Percentiles rank a stretch among this genome's conserved stretches.
Evolutionary conservation across 1,284 basidiomycete genomes (phyloP).

Genomic region (Rhodotorula sp.): DNA sequence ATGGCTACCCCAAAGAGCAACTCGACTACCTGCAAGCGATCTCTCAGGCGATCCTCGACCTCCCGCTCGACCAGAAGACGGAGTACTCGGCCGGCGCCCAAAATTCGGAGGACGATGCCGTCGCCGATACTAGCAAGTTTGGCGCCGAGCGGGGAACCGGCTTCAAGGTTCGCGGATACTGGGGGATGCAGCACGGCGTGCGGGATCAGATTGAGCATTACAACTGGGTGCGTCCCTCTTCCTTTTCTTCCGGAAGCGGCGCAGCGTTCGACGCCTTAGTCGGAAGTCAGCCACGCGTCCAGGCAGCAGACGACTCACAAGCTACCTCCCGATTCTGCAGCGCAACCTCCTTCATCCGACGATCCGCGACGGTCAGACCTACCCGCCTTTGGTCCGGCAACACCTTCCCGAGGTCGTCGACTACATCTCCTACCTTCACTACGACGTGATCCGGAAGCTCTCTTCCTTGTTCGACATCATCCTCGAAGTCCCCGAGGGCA

Average conservation of each 20-base stretch:
- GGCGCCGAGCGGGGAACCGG: conserved; percentile 20
- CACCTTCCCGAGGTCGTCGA: conserved; percentile 26
- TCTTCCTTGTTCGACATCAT: conserved; percentile 21
- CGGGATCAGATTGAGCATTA: conserved; percentile 26
- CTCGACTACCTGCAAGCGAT: conserved; percentile 27
- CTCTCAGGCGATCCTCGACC: conserved; percentile 24
- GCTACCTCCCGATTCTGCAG: not conserved
- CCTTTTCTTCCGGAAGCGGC: not conserved
- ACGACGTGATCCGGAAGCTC: conserved; percentile 19
- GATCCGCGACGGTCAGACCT: conserved; percentile 6
- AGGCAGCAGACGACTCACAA: too few species aligned
- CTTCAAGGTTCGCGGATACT: conserved; percentile 21
- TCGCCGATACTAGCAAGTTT: conserved; percentile 9
- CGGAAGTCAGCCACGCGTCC: too few species aligned
- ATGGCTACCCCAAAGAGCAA: conserved; percentile 17
- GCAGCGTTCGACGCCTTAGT: not conserved
- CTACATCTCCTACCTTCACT: conserved; percentile 22
- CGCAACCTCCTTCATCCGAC: conserved; percentile 25
- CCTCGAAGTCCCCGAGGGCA: conserved; percentile 24
- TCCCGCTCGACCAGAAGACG: conserved; percentile 22
- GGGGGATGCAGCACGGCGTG: conserved; percentile 15
- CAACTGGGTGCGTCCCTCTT: conserved; percentile 6
- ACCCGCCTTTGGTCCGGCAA: conserved; percentile 15
- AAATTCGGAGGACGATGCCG: conserved; percentile 10
- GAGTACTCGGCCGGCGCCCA: conserved; percentile 12